phyloP scores from a whole-genome alignment of 75 land plant species.

The Chamaecyparis obtusa region DNA sequence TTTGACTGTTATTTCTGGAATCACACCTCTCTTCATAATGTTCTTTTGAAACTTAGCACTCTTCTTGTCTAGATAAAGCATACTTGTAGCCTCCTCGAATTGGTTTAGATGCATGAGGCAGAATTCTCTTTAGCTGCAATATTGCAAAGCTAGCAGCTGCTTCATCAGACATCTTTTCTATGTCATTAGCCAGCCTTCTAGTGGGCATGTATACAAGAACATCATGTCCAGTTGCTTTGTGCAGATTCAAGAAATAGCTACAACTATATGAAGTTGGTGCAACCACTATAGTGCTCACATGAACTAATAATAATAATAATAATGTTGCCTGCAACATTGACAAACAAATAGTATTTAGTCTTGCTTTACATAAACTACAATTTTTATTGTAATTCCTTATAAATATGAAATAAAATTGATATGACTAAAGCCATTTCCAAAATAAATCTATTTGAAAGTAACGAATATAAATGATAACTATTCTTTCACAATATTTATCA shows the following conservation, averaged over 20 bases:
- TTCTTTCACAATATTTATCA: no score
- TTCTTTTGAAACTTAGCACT: slow-evolving; percentile 85
- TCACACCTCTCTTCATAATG: slow-evolving; percentile 75
- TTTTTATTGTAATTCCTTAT: no score
- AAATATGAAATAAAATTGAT: no score
- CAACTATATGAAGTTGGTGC: slow-evolving; percentile 53
- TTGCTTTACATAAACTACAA: no score
- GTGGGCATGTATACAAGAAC: slow-evolving; percentile 63
- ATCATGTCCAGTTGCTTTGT: slow-evolving; percentile 58
- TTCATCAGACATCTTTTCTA: slow-evolving; percentile 47
- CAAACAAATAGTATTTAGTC: no score
- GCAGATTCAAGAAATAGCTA: slow-evolving; percentile 57
- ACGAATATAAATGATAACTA: no score
- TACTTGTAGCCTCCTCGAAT: slow-evolving; percentile 56
- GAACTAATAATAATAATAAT: no score
- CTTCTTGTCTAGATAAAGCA: slow-evolving; percentile 60
- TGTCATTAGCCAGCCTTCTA: slow-evolving; percentile 52
- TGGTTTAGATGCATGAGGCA: slow-evolving; percentile 43
- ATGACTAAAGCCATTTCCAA: no score
- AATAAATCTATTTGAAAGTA: no score
- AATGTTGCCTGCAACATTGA: no score
- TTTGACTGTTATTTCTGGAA: slow-evolving; percentile 61
- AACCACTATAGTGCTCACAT: no score
- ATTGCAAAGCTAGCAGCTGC: slow-evolving; percentile 45
- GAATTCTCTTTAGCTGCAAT: slow-evolving; percentile 38